phyloP scores from a whole-genome alignment of 257 asterid species.

The Paulownia fortunei region DNA sequence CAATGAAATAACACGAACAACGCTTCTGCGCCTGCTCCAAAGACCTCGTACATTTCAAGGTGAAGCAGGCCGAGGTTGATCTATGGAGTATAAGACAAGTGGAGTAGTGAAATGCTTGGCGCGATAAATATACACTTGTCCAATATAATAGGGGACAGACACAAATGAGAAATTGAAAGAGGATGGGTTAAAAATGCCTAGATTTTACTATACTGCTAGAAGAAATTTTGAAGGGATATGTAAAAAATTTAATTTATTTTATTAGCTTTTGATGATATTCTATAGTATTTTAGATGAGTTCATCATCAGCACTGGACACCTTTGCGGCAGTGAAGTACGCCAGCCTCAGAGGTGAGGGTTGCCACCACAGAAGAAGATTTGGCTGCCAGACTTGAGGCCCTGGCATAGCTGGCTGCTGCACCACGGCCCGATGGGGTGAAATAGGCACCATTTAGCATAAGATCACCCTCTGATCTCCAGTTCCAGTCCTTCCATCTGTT shows the following conservation, averaged over 20 bases:
- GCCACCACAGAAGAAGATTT: constrained; percentile 46
- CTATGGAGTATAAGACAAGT: background rate
- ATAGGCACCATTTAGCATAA: constrained; percentile 54
- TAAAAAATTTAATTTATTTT: background rate
- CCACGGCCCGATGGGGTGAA: constrained; percentile 49
- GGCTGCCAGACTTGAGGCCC: constrained; percentile 57
- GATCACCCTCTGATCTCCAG: constrained; percentile 70
- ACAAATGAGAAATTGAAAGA: background rate
- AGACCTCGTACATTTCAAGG: background rate
- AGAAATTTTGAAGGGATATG: background rate
- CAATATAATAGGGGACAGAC: too few relatives aligned
- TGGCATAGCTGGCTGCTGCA: constrained; percentile 42
- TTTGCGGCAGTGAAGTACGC: constrained; percentile 50
- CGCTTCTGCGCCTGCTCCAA: constrained; percentile 45
- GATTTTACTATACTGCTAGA: background rate
- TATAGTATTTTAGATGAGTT: background rate
- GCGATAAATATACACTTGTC: background rate
- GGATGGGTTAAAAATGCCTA: background rate
- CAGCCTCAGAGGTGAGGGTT: constrained; percentile 51
- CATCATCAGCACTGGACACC: constrained; percentile 41
- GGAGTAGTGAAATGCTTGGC: background rate
- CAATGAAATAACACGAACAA: constrained; percentile 35
- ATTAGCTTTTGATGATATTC: background rate
- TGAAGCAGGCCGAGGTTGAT: constrained; percentile 50
- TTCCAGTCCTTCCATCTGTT: constrained; percentile 50